Base-by-base conservation (phyloP, 2,329 filamentous ascomycete species). In the Aspergillus neotritici region DNA sequence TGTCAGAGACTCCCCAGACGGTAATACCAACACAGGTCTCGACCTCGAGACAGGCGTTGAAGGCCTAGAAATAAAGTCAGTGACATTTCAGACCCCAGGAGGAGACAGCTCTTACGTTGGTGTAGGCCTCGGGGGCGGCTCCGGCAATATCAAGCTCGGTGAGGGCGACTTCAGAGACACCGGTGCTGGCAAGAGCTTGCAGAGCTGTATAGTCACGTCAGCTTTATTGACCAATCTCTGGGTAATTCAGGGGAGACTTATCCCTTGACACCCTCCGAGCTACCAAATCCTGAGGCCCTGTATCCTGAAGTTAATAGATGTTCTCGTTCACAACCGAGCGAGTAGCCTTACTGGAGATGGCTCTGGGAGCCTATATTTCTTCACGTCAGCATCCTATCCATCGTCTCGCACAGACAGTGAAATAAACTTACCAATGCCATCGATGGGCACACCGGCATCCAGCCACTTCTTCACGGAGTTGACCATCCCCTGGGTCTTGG, bases 71-170 rank as follows among this genome's bases (percentile, higher is more conserved):
- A 9, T 2, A 2, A 2, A 9, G 9, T 14, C 37, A 49, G 21
- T 49, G 47, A 51, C 57, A 57, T 37, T 55, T 51, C 10, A 31
- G 40, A 6, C 25, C 31, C 45, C 63, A 55, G 32, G 58, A 56
- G 25, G 36, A 49, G 21, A 64, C 53, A 28, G 61, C 51, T 30
- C 58, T 48, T 13, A 62, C 69, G 33, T 74, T 72, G n/a, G 73
- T 63, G 55, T 83, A 86, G 60, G 85, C 82, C 14, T 64, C 63
- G 4, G 73, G 52, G 13, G 73, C 67, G 6, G 78, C 79, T 14
- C 69, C 68, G 39, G 75, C 73, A 55, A 87, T 85, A 56, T 87
- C 84, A 15, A 85, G 71, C 66, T 85, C 82, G 2, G 82, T 85
- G 37, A 84, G 72, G 5, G 82, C 81, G 28, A 83, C 74, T 56